Evolutionary conservation across 495 filamentous ascomycete species (phyloP).

Genomic region (Mycothermus thermophilus): DNA sequence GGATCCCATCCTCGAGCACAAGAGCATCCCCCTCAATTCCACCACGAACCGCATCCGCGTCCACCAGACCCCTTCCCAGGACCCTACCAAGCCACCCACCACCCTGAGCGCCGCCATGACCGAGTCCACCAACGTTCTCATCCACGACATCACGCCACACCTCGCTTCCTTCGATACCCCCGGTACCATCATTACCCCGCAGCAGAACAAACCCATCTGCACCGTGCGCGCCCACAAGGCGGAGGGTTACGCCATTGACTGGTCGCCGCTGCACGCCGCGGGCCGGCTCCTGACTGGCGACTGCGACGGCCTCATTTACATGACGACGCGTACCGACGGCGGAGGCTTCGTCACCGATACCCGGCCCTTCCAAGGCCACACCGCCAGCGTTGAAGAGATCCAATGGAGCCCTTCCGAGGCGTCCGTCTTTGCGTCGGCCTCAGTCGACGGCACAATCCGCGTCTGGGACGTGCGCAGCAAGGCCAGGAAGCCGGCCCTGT

Average conservation of each 20-base stretch:
- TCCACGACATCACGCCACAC: constrained; percentile 85
- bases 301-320: constrained; percentile 76
- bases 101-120: constrained; percentile 84
- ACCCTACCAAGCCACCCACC: constrained; percentile 54
- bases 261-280: constrained; percentile 59
- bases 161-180: constrained; percentile 78
- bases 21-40: constrained; percentile 66
- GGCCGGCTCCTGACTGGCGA: constrained; percentile 89
- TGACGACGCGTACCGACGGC: constrained; percentile 69
- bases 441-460: constrained; percentile 84
- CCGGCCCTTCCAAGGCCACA: constrained; percentile 68
- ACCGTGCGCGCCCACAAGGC: constrained; percentile 82
- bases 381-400: constrained; percentile 77
- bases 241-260: constrained; percentile 91
- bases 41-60: constrained; percentile 87
- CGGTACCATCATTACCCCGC: constrained; percentile 61
- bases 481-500: constrained; percentile 68
- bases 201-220: constrained; percentile 69
- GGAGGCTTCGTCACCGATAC: constrained; percentile 78
- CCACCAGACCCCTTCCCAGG: constrained; percentile 57
- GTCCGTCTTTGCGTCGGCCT: constrained; percentile 85
- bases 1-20: constrained; percentile 89
- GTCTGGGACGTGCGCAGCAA: constrained; percentile 92
- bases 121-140: constrained; percentile 73
- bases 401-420: constrained; percentile 90